Evolutionary conservation across 192 early-diverging fungal species (phyloP).

Genomic region (Gonapodya prolifera): DNA sequence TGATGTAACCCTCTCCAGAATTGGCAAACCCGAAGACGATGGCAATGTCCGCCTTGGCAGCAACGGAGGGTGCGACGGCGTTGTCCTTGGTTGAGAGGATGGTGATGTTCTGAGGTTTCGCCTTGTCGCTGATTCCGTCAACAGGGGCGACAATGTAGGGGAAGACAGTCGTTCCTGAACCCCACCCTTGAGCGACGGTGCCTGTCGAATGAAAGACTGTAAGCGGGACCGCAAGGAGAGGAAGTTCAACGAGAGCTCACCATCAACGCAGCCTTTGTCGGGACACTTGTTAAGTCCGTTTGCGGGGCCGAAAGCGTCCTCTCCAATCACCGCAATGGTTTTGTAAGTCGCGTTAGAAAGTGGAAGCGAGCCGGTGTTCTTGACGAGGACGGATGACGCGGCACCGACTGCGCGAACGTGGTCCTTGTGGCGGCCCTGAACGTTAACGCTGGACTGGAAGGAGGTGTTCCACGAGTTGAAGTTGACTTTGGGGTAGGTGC

Average conservation of each 20-base stretch:
- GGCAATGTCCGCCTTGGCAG: slow-evolving; percentile 25
- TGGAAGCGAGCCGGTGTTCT: slow-evolving; percentile 23
- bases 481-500: slow-evolving; percentile 24
- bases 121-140: no score
- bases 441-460: slow-evolving; percentile 16
- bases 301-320: slow-evolving; percentile 24
- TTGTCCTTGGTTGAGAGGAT: slow-evolving; percentile 13
- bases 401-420: slow-evolving; percentile 31
- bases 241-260: slow-evolving; percentile 26
- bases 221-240: no score
- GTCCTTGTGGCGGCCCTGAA: slow-evolving; percentile 19
- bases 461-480: slow-evolving; percentile 19
- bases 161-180: slow-evolving; percentile 32
- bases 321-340: slow-evolving; percentile 25
- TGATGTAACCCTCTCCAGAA: slow-evolving; percentile 20
- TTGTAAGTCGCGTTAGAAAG: slow-evolving; percentile 11
- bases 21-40: slow-evolving; percentile 9
- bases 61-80: slow-evolving; percentile 7
- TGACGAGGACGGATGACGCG: slow-evolving; percentile 29
- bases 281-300: neutral
- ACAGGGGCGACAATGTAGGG: slow-evolving; percentile 31
- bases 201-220: no score
- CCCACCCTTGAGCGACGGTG: no score
- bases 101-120: no score
- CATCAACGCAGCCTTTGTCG: slow-evolving; percentile 18